A percentile compares a stretch with the other conserved stretches of the same genome.
Evolutionary conservation across 257 asterid genomes (phyloP).

Genomic region (Primulina huaijiensis): DNA sequence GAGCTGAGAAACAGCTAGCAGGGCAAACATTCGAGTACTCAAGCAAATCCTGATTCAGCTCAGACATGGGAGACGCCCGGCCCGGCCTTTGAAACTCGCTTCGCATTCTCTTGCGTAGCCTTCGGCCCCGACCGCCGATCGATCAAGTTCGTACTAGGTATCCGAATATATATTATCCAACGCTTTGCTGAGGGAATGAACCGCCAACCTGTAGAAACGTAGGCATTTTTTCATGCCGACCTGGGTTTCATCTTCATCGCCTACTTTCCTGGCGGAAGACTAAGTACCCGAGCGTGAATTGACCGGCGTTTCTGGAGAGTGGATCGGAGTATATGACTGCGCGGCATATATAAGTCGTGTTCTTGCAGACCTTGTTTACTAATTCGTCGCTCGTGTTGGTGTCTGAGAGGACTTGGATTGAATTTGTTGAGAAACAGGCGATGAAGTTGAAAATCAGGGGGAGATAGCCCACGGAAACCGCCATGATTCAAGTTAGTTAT

Average conservation of each 20-base stretch:
- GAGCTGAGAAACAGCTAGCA: slow-evolving; percentile 18
- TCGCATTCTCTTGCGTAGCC: slow-evolving; percentile 19
- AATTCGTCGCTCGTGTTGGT: background rate
- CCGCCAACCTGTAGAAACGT: slow-evolving; percentile 21
- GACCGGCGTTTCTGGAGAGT: slow-evolving; percentile 30
- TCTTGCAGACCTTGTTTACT: slow-evolving; percentile 35
- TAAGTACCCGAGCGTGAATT: slow-evolving; percentile 25
- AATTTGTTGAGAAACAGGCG: background rate
- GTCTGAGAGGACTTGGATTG: background rate
- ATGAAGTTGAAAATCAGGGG: background rate
- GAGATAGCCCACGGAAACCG: background rate
- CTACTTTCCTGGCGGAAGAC: slow-evolving; percentile 9
- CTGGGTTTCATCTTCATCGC: background rate
- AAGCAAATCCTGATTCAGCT: slow-evolving; percentile 27
- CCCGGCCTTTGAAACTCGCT: background rate
- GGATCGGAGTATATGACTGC: slow-evolving; percentile 36
- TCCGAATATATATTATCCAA: slow-evolving; percentile 35
- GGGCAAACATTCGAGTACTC: slow-evolving; percentile 28
- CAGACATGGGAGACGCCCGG: slow-evolving; percentile 5
- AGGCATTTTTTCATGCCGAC: slow-evolving; percentile 22
- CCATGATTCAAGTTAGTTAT: slow-evolving; percentile 13
- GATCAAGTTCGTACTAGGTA: slow-evolving; percentile 23
- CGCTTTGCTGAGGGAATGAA: slow-evolving; percentile 3
- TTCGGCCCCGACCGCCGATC: slow-evolving; percentile 1
- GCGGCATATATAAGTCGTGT: slow-evolving; percentile 32